Evolutionary conservation across 306 rosid species (phyloP), one percentile per base, ranked within the genome.

Genomic region (Dicorynia guianensis): DNA sequence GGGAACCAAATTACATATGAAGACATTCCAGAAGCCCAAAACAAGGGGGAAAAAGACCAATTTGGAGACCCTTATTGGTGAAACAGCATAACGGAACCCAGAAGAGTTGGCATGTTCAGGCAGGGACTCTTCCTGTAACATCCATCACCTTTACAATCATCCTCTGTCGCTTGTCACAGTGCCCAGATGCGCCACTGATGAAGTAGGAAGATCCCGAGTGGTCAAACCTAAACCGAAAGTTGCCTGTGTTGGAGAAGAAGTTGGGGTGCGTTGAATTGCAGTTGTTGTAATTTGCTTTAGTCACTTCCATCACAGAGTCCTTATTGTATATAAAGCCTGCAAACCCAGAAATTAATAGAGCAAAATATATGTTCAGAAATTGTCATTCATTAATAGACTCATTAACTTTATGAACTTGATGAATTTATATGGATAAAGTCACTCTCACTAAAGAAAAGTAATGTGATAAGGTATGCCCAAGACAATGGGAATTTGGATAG

Each of bases 281-380:
- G 12, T 71, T 76, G 39, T 83, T 82, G 85, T 83, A 90, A 46
- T 86, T 93, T 36, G 8, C 86, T 15, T 84, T 82, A 0, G 65
- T 78, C 78, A 94, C 98, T 78, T 88, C 86, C 98, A 94, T 88
- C 69, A 92, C 96, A 0, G 97, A 90, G 74, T 88, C 98, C 85
- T 90, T 94, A 79, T 78, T 79, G 88, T 91, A 94, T 77, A 36
- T 84, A 17, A 89, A 90, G 36, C 78, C 95, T 94, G 40, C 67
- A 74, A 25, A 1, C 19, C 48, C 47, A 43, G n/a, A 11, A 44
- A 18, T 7, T 15, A 4, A 53, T 25, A 25, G 30, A 25, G 30
- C 30, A 25, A 25, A 25, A 2, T 25, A 25, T 2, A 25, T 25
- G n/a, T n/a, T n/a, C n/a, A n/a, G n/a, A 25, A 25, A 25, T 25